Evolutionary conservation across 2,329 filamentous ascomycete species (phyloP), one percentile per base, ranked within the genome.

Genomic region (Trichoderma pleuroti): DNA sequence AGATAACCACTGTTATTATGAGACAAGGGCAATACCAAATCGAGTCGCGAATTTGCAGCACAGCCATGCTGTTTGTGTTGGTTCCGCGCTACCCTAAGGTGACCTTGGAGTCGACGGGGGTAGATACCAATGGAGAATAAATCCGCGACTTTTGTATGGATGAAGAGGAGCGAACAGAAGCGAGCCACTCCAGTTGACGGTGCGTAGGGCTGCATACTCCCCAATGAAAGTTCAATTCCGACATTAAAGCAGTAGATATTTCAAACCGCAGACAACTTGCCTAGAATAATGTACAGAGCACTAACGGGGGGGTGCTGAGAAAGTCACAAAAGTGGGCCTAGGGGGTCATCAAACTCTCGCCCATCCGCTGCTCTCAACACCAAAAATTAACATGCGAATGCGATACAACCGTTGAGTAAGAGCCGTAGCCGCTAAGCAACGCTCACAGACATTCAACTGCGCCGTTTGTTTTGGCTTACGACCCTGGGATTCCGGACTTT

Each of bases 321-420:
- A 62, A 69, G 59, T 61, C 34, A 62, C 42, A 63, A 69, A 69
- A 69, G 67, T 63, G 67, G 67, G 59, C 57, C 67, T 14, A 62
- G 10, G 67, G 65, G 67, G 59, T 54, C 57, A 24, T 16, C 59
- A 62, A 63, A 63, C 57, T 57, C 65, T 68, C 28, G 16, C 28
- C 56, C 39, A 60, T 60, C 65, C 24, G 56, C 26, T 32, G 62
- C 21, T 39, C 42, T 68, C 56, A 60, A 49, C 65, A 60, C 34
- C 65, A 60, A 46, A 68, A 68, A 59, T 18, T 59, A 54, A 65
- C 54, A 26, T 28, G 36, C 8, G n/a, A 60, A 52, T 36, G 56
- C 36, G 26, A 61, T 49, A 18, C 56, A 34, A 28, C 14, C 10
- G 5, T 34, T 60, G 24, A 66, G n/a, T 36, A 24, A 61, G 39